Percentiles rank a stretch among this genome's conserved stretches.
Evolutionary conservation across 345 rosid genomes (phyloP).

Genomic region (Abelmoschus esculentus): DNA sequence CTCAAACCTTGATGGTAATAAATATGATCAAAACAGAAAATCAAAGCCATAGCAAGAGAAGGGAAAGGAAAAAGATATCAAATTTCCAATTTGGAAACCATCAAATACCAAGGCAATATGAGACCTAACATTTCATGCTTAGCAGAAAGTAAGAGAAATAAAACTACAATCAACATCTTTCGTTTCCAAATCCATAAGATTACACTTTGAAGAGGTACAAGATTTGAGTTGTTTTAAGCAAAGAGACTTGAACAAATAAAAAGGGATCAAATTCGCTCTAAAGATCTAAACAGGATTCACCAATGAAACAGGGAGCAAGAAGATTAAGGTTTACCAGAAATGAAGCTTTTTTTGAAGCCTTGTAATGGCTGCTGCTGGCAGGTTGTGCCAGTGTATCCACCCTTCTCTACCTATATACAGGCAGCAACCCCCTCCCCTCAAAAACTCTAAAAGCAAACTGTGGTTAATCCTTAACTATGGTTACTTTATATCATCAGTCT

Average conservation of each 20-base stretch:
- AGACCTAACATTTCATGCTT: conserved; percentile 21
- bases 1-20: background rate
- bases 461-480: conserved; percentile 45
- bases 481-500: conserved; percentile 58
- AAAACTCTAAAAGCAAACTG: conserved; percentile 33
- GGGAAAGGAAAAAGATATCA: background rate
- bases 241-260: conserved; percentile 17
- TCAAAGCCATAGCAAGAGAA: background rate
- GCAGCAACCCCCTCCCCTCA: background rate
- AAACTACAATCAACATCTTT: background rate
- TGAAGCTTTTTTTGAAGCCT: conserved; percentile 4
- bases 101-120: background rate
- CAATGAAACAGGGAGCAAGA: background rate
- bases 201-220: background rate
- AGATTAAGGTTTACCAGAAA: background rate
- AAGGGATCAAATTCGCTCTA: background rate
- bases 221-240: background rate
- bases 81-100: background rate
- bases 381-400: background rate
- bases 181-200: background rate
- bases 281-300: background rate
- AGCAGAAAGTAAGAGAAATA: background rate
- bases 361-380: conserved; percentile 12
- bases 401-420: conserved; percentile 7
- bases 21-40: background rate